A percentile compares a stretch with the other conserved stretches of the same genome.
phyloP scores from a whole-genome alignment of 306 rosid genomes.

The Inga oerstediana region DNA sequence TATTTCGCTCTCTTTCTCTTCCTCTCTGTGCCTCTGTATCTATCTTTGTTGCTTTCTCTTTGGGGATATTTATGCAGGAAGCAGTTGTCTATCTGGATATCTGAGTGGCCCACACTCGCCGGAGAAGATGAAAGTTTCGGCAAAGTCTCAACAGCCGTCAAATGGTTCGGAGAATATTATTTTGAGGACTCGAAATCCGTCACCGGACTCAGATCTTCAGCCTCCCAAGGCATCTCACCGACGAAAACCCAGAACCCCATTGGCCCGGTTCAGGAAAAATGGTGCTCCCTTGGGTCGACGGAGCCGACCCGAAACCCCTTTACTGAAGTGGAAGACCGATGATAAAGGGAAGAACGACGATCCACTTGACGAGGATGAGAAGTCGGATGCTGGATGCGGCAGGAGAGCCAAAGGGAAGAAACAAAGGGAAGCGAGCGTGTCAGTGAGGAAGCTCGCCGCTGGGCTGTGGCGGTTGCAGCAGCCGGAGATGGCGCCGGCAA shows the following conservation, averaged over 20 bases:
- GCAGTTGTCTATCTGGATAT: background rate
- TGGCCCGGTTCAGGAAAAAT: slow-evolving; percentile 39
- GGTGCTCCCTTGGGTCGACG: slow-evolving; percentile 51
- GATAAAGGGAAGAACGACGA: slow-evolving; percentile 29
- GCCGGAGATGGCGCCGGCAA: slow-evolving; percentile 52
- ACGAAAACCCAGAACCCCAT: slow-evolving; percentile 44
- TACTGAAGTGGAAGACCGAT: slow-evolving; percentile 64
- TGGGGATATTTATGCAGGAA: slow-evolving; percentile 23
- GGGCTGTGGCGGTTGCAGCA: slow-evolving; percentile 81
- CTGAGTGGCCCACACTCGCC: slow-evolving; percentile 52
- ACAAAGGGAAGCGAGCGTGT: slow-evolving; percentile 47
- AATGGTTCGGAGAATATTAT: slow-evolving; percentile 41
- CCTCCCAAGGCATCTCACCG: slow-evolving; percentile 28
- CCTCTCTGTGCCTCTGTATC: background rate
- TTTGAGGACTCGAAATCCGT: slow-evolving; percentile 33
- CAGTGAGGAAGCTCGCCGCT: slow-evolving; percentile 91
- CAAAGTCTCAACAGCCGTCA: slow-evolving; percentile 37
- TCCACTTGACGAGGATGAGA: slow-evolving; percentile 42
- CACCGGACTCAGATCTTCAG: slow-evolving; percentile 75
- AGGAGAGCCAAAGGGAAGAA: slow-evolving; percentile 46
- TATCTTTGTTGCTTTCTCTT: background rate
- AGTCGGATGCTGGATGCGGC: slow-evolving; percentile 32
- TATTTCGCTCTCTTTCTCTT: background rate
- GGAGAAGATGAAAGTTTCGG: slow-evolving; percentile 68
- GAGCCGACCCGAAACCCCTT: slow-evolving; percentile 87